Evolutionary conservation across 805 yeast species (phyloP).

Genomic region (Suhomyces xylopsoci): DNA sequence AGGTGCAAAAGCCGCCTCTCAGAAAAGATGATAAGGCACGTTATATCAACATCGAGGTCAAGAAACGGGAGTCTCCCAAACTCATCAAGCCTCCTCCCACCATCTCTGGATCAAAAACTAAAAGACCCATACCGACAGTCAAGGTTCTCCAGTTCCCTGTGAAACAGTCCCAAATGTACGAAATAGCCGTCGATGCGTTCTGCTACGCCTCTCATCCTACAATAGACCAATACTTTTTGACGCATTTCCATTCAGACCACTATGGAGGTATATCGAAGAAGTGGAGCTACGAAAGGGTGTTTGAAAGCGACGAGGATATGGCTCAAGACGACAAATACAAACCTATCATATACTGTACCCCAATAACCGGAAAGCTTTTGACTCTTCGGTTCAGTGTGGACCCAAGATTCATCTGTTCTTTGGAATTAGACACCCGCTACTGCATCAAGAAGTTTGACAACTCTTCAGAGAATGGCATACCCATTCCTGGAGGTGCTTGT

Average conservation of each 20-base stretch:
- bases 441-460: conserved; percentile 15
- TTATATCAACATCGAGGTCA: conserved; percentile 11
- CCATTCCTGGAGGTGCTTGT: conserved; percentile 15
- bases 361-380: conserved; percentile 61
- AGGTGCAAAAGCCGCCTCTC: too few relatives aligned
- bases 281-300: conserved; percentile 55
- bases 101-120: conserved; percentile 16
- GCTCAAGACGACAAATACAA: conserved; percentile 28
- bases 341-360: conserved; percentile 71
- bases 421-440: conserved; percentile 42
- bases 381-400: conserved; percentile 53
- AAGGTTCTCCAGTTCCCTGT: conserved; percentile 48
- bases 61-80: conserved; percentile 4
- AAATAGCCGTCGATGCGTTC: conserved; percentile 67
- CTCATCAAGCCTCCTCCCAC: conserved; percentile 9
- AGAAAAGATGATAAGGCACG: background rate
- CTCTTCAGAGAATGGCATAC: background rate
- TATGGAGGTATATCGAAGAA: conserved; percentile 78
- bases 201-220: conserved; percentile 44
- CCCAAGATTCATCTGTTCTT: conserved; percentile 41
- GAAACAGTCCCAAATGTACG: conserved; percentile 18
- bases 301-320: conserved; percentile 25
- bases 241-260: conserved; percentile 94
- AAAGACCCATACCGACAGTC: conserved; percentile 49
- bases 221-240: conserved; percentile 55